Base-by-base conservation (phyloP, 1,284 basidiomycete genomes). In the Cryptococcus sp. region DNA sequence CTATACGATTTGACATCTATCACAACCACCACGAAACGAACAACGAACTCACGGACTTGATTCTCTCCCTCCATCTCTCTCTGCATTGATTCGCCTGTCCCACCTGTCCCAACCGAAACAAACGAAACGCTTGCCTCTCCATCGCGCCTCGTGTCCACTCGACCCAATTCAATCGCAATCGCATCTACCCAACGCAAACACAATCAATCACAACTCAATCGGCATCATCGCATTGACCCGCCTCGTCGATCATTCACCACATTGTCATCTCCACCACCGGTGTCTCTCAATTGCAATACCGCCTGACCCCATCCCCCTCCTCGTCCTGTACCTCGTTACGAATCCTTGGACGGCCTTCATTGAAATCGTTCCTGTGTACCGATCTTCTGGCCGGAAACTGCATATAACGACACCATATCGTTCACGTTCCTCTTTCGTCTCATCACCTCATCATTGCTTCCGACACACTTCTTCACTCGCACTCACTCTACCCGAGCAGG, bases 401-500 rank as follows among this genome's bases (percentile, higher is more conserved):
- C 43, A 54, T 47, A 54, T 54, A 54, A 54, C 35, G 53, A 38
- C 40, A 47, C 52, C 42, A n/a, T 45, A 25, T 35, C 38, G 47
- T 43, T 47, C 53, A 38, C 47, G 25, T 45, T 23, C 38, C 22
- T 30, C 52, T 46, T 53, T 35, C 49, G 49, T 47, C 53, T 54
- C 53, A 47, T 22, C 35, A 47, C 11, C 30, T 23, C 30, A 27
- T 35, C 25, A 19, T 20, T 39, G 15, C 41, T 50, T 43, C 42
- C 46, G 50, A 56, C 47, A 47, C 52, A 54, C 35, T n/a, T 47
- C 57, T 45, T 23, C 52, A 47, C 47, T 58, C 43, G 19, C 50
- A 49, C 51, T 22, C 47, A 35, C 30, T 35, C 53, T 55, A 52
- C 57, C 50, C 64, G 66, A 68, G 66, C 66, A 68, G 66, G 66